phyloP scores from a whole-genome alignment of 306 rosid genomes.

The Glycine latifolia region DNA sequence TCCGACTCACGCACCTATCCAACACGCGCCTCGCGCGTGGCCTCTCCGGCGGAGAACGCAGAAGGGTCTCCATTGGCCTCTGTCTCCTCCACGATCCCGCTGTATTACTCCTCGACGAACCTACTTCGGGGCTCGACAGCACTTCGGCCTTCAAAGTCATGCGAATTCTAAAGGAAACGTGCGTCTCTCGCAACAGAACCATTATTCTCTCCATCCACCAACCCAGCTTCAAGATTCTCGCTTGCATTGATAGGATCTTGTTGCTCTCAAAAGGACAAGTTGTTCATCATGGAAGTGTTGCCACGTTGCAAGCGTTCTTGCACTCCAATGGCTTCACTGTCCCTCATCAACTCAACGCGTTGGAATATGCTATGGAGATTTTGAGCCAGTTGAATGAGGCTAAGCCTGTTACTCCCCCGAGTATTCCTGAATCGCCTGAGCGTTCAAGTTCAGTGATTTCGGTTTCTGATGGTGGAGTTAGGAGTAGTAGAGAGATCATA shows the following conservation, averaged over 20 bases:
- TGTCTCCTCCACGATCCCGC: slow-evolving; percentile 91
- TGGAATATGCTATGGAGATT: slow-evolving; percentile 90
- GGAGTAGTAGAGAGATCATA: slow-evolving; percentile 22
- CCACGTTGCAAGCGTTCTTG: slow-evolving; percentile 66
- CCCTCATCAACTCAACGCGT: slow-evolving; percentile 89
- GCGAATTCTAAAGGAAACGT: slow-evolving; percentile 75
- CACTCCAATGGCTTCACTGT: slow-evolving; percentile 70
- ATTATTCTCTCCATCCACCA: slow-evolving; percentile 87
- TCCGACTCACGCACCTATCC: slow-evolving; percentile 68
- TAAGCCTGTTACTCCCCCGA: slow-evolving; percentile 35
- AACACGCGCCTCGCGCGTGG: slow-evolving; percentile 69
- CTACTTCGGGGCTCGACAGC: slow-evolving; percentile 95
- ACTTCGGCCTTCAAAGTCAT: slow-evolving; percentile 81
- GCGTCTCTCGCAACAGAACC: slow-evolving; percentile 69
- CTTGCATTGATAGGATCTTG: slow-evolving; percentile 71
- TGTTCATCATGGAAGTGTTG: slow-evolving; percentile 77
- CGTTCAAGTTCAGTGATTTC: neutral
- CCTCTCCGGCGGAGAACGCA: slow-evolving; percentile 81
- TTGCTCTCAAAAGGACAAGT: slow-evolving; percentile 70
- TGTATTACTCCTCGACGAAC: slow-evolving; percentile 83
- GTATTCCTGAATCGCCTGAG: slow-evolving; percentile 50
- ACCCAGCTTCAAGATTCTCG: slow-evolving; percentile 85
- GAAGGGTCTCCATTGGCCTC: slow-evolving; percentile 84
- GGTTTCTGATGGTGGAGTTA: slow-evolving; percentile 8
- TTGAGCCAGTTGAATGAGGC: slow-evolving; percentile 58